Base-by-base conservation (phyloP, 1,284 basidiomycete genomes). In the Cutaneotrichosporon cutaneum region DNA sequence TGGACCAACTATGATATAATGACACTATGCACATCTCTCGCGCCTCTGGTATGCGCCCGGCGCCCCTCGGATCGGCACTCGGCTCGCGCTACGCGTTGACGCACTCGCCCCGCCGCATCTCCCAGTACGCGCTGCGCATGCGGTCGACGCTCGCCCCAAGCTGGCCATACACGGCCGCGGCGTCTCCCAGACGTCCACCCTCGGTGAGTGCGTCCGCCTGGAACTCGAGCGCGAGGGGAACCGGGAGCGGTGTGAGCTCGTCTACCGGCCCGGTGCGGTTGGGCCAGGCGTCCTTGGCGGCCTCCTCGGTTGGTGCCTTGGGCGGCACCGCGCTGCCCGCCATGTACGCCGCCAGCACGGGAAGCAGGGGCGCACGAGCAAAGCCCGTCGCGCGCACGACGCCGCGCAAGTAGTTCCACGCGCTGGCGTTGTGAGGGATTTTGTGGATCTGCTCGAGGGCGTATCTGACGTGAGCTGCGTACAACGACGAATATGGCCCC, bases 361-460 rank as follows among this genome's bases (percentile, higher is more conserved):
- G 73, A 14, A 81, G 71, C 45, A 90, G 74, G 0, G 76, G 77
- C 0, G 84, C 79, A 68, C 87, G 87, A 0, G 90, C 85, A 8
- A 24, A 21, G 24, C 30, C 22, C 22, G 54, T 50, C 39, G 39
- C 35, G 3, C 62, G 42, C 26, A 75, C 76, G 54, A 47, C 82
- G 80, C 82, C 94, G 64, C 93, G 86, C 11, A 96, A 83, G 75
- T 95, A 97, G 76, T 95, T 95, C 94, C 94, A 96, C 0, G 91
- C 90, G 0, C 91, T 93, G 0, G 87, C 84, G 70, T 97, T 97
- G 77, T 94, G 94, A 2, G 94, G 92, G 13, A 90, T 90, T 11
- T 88, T 79, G n/a, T 90, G 85, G 61, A 96, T 90, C 75, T 88
- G 87, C 65, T 87, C 82, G 74, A 94, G 89, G 10, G 85, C 73